A percentile compares a stretch with the other conserved stretches of the same genome.
These are phyloP conservation scores for Saksenaea vasiformis DNA, from an alignment of 371 early-diverging fungal genomes.

Conservation along the genomic window DNA sequence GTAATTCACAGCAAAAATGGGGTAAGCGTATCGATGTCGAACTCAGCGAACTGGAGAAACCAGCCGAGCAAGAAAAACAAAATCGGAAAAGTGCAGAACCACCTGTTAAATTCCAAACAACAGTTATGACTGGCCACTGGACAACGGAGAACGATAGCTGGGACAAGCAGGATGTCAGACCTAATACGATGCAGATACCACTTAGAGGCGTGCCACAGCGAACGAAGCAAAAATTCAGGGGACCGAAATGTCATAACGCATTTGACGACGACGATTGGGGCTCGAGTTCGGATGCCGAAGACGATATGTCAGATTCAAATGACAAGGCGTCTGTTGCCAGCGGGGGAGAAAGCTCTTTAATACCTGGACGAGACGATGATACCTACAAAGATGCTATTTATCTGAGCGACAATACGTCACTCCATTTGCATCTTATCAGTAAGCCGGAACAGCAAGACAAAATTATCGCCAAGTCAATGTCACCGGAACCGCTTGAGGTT, in stretches of 20 bases:
- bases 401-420: background rate
- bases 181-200: constrained; percentile 37
- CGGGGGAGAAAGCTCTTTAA: background rate
- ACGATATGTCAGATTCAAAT: background rate
- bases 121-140: background rate
- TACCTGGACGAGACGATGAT: constrained; percentile 1
- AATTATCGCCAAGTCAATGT: constrained; percentile 8
- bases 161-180: constrained; percentile 22
- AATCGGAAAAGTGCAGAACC: background rate
- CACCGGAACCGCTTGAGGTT: constrained; percentile 2
- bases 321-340: background rate
- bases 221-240: constrained; percentile 15
- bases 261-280: constrained; percentile 1
- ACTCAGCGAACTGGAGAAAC: constrained; percentile 3
- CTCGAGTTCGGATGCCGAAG: constrained; percentile 12
- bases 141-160: constrained; percentile 21
- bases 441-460: constrained; percentile 12
- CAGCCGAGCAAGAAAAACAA: background rate
- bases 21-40: constrained; percentile 18
- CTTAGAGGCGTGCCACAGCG: constrained; percentile 25
- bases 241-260: constrained; percentile 25
- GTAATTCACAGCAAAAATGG: constrained; percentile 18
- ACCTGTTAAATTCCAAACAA: constrained; percentile 10
- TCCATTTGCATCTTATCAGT: constrained; percentile 11
- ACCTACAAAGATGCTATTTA: background rate